Evolutionary conservation across 2,329 filamentous ascomycete genomes (phyloP).

Genomic region (Colletotrichum liaoningense): DNA sequence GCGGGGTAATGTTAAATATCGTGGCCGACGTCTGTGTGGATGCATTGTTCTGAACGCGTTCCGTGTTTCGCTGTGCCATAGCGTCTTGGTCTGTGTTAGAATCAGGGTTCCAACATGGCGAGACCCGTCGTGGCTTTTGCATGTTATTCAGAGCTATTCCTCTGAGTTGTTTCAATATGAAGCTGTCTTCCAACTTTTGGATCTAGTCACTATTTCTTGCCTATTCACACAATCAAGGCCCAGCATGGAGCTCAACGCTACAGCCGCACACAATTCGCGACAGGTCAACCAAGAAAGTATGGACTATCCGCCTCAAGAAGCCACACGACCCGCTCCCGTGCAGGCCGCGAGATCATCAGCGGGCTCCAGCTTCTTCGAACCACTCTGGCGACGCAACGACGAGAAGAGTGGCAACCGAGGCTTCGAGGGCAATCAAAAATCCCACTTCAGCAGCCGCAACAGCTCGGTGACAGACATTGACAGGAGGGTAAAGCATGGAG

Average conservation of each 20-base stretch:
- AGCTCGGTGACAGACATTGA: background rate
- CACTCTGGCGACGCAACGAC: background rate
- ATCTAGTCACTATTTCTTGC: background rate
- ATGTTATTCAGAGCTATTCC: background rate
- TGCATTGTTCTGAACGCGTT: background rate
- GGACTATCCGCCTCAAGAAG: background rate
- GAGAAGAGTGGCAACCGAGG: background rate
- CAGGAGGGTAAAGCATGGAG: background rate
- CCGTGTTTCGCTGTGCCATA: conserved; percentile 9
- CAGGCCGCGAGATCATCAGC: background rate
- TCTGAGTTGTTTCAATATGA: background rate
- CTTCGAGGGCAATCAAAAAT: background rate
- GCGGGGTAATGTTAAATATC: background rate
- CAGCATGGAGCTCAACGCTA: background rate
- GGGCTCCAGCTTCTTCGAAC: background rate
- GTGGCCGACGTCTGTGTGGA: conserved; percentile 9
- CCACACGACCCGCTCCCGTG: background rate
- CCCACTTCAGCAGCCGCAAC: background rate
- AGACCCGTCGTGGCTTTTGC: background rate
- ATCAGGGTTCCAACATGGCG: too few species aligned
- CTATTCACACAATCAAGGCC: too few species aligned
- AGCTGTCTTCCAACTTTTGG: background rate
- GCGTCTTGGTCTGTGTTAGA: conserved; percentile 10
- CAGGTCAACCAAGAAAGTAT: background rate
- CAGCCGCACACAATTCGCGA: background rate